Evolutionary conservation across 2,329 filamentous ascomycete species (phyloP).

Genomic region (Piedraia hortae): DNA sequence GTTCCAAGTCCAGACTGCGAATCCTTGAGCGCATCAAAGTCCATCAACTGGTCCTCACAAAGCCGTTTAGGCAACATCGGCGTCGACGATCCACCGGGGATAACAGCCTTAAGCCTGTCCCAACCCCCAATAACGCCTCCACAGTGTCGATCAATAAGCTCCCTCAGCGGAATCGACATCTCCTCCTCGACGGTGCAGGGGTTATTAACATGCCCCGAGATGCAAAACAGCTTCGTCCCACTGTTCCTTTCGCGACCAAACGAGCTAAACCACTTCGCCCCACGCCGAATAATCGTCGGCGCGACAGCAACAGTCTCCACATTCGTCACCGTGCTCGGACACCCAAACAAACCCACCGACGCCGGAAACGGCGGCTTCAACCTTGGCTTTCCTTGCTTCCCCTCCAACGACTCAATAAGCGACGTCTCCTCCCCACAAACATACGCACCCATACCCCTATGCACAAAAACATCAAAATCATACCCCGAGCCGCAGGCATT

Average conservation of each 20-base stretch:
- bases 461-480: constrained; percentile 90
- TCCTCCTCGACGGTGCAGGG: constrained; percentile 95
- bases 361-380: constrained; percentile 97
- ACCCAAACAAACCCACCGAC: constrained; percentile 89
- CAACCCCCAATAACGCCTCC: constrained; percentile 88
- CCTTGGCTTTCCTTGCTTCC: constrained; percentile 93
- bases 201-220: constrained; percentile 97
- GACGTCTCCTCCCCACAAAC: constrained; percentile 97
- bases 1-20: constrained; percentile 91
- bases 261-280: constrained; percentile 70
- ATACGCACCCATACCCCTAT: constrained; percentile 92
- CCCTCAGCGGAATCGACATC: constrained; percentile 89
- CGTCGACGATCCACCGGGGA: constrained; percentile 88
- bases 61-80: constrained; percentile 73
- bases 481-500: constrained; percentile 93
- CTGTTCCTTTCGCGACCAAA: constrained; percentile 92
- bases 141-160: constrained; percentile 95
- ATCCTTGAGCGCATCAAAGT: constrained; percentile 96
- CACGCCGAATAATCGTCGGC: constrained; percentile 82
- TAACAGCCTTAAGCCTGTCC: constrained; percentile 90
- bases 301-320: constrained; percentile 92
- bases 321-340: constrained; percentile 91
- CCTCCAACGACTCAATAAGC: constrained; percentile 90
- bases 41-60: constrained; percentile 93
- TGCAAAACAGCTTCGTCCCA: constrained; percentile 94